A percentile compares a stretch with the other conserved stretches of the same genome.
phyloP scores from a whole-genome alignment of 116 monocot genomes.

The Zostera marina region DNA sequence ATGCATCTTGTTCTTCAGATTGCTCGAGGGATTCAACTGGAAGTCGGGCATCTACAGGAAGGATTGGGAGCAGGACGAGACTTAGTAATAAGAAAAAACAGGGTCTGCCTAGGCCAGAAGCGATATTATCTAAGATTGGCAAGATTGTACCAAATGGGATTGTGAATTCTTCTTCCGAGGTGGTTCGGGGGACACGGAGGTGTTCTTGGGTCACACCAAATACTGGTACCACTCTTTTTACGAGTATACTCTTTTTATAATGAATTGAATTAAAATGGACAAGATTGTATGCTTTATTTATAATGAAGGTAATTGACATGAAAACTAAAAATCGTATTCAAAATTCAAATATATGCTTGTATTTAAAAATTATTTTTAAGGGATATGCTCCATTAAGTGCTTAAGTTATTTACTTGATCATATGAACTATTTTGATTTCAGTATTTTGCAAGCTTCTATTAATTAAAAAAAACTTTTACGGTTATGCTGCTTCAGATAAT shows the following conservation, averaged over 20 bases:
- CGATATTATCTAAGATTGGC: constrained; percentile 19
- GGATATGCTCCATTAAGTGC: background rate
- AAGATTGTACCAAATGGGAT: constrained; percentile 15
- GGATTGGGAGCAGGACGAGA: constrained; percentile 25
- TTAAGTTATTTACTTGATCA: background rate
- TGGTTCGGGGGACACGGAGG: constrained; percentile 34
- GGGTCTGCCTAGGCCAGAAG: constrained; percentile 14
- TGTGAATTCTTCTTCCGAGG: constrained; percentile 1
- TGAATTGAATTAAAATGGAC: background rate
- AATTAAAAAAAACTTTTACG: background rate
- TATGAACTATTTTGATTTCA: background rate
- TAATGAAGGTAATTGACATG: too few species aligned
- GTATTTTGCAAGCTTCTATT: background rate
- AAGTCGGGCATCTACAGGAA: constrained; percentile 70
- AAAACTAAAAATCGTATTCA: background rate
- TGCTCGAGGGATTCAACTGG: constrained; percentile 63
- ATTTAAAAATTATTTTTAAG: background rate
- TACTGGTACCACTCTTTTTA: constrained; percentile 27
- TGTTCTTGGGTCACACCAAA: constrained; percentile 73
- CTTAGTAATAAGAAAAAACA: constrained; percentile 17
- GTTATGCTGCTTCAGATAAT: background rate
- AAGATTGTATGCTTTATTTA: too few species aligned
- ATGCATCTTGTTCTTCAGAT: constrained; percentile 78
- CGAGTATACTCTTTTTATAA: background rate
- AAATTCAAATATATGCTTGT: background rate